Conservation (phyloP, 129 eudicot species). For the Lonicera japonica region DNA sequence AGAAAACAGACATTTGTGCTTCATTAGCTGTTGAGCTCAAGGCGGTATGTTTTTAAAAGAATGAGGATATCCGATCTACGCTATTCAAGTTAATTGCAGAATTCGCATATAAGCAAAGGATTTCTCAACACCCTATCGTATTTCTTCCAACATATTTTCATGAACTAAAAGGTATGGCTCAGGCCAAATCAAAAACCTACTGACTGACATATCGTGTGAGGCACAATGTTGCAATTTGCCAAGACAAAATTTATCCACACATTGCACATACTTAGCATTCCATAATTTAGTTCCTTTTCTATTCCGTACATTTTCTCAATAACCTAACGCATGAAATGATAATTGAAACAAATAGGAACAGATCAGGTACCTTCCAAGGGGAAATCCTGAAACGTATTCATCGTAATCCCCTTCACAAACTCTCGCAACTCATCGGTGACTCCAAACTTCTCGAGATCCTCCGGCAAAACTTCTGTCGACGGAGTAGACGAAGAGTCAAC, state of each 20-base stretch:
- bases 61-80: neutral
- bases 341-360: neutral
- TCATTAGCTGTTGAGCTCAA: neutral
- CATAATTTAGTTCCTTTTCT: too few species aligned
- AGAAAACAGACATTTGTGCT: neutral
- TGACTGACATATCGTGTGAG: too few species aligned
- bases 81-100: neutral
- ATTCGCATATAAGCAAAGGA: neutral
- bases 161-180: too few species aligned
- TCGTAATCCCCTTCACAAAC: slow-evolving; percentile 65
- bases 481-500: slow-evolving; percentile 33
- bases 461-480: slow-evolving; percentile 15
- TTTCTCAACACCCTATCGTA: neutral
- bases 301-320: neutral
- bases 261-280: neutral
- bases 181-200: too few species aligned
- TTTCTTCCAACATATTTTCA: too few species aligned
- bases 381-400: slow-evolving; percentile 66
- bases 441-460: slow-evolving; percentile 74
- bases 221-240: too few species aligned
- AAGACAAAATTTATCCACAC: neutral
- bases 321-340: neutral
- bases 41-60: neutral
- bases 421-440: slow-evolving; percentile 79
- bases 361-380: slow-evolving; percentile 51